Evolutionary conservation across 345 rosid species (phyloP).

Genomic region (Lepidium aucheri): DNA sequence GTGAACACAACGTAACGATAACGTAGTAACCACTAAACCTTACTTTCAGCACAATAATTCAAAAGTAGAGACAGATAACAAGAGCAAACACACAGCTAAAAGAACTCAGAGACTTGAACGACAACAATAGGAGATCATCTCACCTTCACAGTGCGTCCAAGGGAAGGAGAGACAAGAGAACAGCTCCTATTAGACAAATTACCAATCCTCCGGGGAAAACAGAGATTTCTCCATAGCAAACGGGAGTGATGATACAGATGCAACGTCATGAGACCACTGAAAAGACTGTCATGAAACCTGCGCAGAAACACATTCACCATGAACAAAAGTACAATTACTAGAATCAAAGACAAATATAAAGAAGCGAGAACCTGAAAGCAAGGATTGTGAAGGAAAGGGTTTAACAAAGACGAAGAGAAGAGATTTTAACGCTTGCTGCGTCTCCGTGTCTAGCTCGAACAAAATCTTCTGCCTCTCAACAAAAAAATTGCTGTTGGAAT

Average conservation of each 20-base stretch:
- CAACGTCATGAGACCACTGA: conserved; percentile 16
- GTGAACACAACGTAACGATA: neutral
- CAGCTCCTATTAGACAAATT: conserved; percentile 3
- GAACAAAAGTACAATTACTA: neutral
- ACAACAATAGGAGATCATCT: neutral
- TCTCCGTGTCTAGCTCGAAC: conserved; percentile 1
- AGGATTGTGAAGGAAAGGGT: neutral
- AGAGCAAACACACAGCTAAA: neutral
- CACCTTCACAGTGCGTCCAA: conserved; percentile 19
- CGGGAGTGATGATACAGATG: conserved; percentile 21
- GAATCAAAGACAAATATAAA: neutral
- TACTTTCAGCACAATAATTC: neutral
- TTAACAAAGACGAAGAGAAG: neutral
- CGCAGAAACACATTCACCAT: neutral
- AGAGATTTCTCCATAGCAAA: conserved; percentile 16
- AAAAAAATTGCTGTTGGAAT: neutral
- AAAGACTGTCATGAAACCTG: conserved; percentile 4
- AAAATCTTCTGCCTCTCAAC: neutral
- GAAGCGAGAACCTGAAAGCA: neutral
- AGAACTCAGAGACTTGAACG: neutral
- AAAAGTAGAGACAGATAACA: neutral
- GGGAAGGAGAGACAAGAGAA: conserved; percentile 10
- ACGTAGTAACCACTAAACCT: neutral
- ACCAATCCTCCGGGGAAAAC: neutral
- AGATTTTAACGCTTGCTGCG: conserved; percentile 10